Evolutionary conservation across 192 early-diverging fungal species (phyloP), one percentile per base, ranked within the genome.

Genomic region (Entomortierella chlamydospora): DNA sequence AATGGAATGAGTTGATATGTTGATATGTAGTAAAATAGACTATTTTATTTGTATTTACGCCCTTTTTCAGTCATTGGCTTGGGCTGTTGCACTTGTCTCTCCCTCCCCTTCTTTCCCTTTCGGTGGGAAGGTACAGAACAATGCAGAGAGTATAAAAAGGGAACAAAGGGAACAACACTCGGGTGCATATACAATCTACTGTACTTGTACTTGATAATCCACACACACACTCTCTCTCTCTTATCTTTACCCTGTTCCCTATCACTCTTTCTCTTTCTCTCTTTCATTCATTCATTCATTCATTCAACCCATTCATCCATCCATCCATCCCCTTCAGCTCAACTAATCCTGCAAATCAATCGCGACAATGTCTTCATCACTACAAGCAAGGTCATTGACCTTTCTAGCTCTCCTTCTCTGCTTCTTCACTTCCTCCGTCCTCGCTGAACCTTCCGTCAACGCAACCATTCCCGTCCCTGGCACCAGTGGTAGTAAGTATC

Each of bases 151-250:
- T 37, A n/a, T n/a, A n/a, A 4, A 37, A 59, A 20, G 0, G 4
- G 34, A n/a, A 59, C 39, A 41, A 59, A 41, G 39, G 57, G 57
- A 59, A 39, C 57, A 59, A 39, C 37, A 41, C n/a, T 41, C 57
- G 56, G 56, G 34, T 23, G 18, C 55, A 22, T 29, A 17, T 8
- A 18, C 22, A 29, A 2, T 30, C n/a, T n/a, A n/a, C n/a, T n/a
- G n/a, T n/a, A n/a, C n/a, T n/a, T n/a, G n/a, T n/a, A n/a, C n/a
- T n/a, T n/a, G n/a, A n/a, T n/a, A n/a, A n/a, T n/a, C n/a, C n/a
- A n/a, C n/a, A n/a, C n/a, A n/a, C 18, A 31, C 34, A 1, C 9
- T 37, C 26, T 37, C 1, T 22, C 22, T 39, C 34, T 59, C 57
- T 59, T 22, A 39, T 22, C 41, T 41, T 59, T 22, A 3, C 37